phyloP scores from a whole-genome alignment of 1,284 basidiomycete genomes.

The Fomes fomentarius region DNA sequence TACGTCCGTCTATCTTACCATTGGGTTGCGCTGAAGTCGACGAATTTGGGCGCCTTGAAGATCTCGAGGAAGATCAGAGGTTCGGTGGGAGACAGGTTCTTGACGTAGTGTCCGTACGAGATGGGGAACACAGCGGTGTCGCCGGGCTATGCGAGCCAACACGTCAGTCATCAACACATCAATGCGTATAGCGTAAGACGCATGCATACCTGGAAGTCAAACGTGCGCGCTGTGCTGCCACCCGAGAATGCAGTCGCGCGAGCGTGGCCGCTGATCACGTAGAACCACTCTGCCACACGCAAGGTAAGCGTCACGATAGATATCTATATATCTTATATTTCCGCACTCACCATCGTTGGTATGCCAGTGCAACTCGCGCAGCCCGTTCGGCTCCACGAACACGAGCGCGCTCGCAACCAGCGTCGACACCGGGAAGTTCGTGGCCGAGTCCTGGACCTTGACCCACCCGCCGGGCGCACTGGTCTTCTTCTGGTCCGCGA shows the following conservation, averaged over 20 bases:
- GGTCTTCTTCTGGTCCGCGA: constrained; percentile 28
- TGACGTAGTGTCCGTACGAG: constrained; percentile 33
- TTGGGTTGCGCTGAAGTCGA: constrained; percentile 34
- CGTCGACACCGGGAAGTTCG: constrained; percentile 32
- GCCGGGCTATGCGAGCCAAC: constrained; percentile 20
- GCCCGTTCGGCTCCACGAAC: constrained; percentile 32
- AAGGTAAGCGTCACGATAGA: no score
- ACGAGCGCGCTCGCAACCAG: constrained; percentile 30
- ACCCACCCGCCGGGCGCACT: constrained; percentile 32
- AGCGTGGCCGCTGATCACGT: constrained; percentile 31
- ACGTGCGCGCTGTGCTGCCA: constrained; percentile 28
- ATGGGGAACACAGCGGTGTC: constrained; percentile 33
- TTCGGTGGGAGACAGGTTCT: constrained; percentile 33
- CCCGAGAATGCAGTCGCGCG: constrained; percentile 33
- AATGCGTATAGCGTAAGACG: not conserved
- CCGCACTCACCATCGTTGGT: constrained; percentile 24
- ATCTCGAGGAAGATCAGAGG: constrained; percentile 33
- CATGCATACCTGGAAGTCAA: constrained; percentile 30
- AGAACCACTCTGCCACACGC: constrained; percentile 28
- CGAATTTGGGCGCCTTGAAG: constrained; percentile 31
- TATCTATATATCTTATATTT: no score
- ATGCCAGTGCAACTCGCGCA: constrained; percentile 35
- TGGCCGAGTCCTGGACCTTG: constrained; percentile 32
- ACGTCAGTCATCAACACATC: not conserved
- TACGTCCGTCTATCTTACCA: no score